A percentile compares a stretch with the other conserved stretches of the same genome.
Evolutionary conservation across 441 rosid species (phyloP).

Genomic region (Populus hybrid): DNA sequence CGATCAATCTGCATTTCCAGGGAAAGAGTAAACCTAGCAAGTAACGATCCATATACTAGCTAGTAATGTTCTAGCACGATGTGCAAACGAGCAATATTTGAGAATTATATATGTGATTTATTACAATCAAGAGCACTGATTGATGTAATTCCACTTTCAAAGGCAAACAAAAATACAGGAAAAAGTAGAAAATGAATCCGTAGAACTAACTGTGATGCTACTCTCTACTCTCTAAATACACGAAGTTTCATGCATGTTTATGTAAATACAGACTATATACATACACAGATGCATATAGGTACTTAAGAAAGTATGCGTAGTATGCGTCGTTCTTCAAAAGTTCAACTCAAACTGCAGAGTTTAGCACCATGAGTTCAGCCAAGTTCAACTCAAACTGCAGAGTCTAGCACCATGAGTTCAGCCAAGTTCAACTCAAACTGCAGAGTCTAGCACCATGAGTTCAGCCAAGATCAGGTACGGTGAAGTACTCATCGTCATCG

Average conservation of each 20-base stretch:
- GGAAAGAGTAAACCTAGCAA: not conserved
- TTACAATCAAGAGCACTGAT: not conserved
- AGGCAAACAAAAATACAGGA: not conserved
- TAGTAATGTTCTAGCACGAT: not conserved
- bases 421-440: not conserved
- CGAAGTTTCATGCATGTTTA: not conserved
- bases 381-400: not conserved
- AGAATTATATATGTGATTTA: not conserved
- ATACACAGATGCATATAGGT: not conserved
- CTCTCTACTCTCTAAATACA: not conserved
- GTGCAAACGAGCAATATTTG: not conserved
- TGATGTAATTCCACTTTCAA: not conserved
- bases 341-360: too few species aligned
- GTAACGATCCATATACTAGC: not conserved
- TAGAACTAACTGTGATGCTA: not conserved
- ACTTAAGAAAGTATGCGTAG: not conserved
- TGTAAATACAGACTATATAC: constrained; percentile 2
- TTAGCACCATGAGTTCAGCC: too few species aligned
- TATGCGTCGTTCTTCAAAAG: not conserved
- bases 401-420: too few species aligned
- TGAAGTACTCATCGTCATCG: constrained; percentile 77
- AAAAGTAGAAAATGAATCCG: not conserved
- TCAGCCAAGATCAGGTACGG: constrained; percentile 92
- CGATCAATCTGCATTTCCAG: not conserved
- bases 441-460: not conserved